Evolutionary conservation across 129 eudicot genomes (phyloP).

Genomic region (Daucus carota): DH1_v3.0 NC_030387.2:35595001-35595500

Average conservation of each 20-base stretch:
- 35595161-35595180: slow-evolving; percentile 30
- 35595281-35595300: slow-evolving; percentile 5
- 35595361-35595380: slow-evolving; percentile 85
- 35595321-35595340: slow-evolving; percentile 93
- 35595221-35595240: neutral
- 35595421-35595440: slow-evolving; percentile 90
- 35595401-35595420: slow-evolving; percentile 87
- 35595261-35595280: neutral
- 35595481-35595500: neutral
- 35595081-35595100: slow-evolving; percentile 42
- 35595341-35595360: slow-evolving; percentile 86
- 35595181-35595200: neutral
- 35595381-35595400: slow-evolving; percentile 94
- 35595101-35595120: slow-evolving; percentile 76
- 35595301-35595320: slow-evolving; percentile 82
- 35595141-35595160: slow-evolving; percentile 67
- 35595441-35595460: slow-evolving; percentile 81
- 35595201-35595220: neutral
- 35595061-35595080: slow-evolving; percentile 9
- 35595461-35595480: slow-evolving; percentile 69
- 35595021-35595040: slow-evolving; percentile 31
- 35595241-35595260: too few species aligned
- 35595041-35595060: neutral
- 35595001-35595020: slow-evolving; percentile 74
- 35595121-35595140: slow-evolving; percentile 95